Evolutionary conservation across 192 early-diverging fungal species (phyloP), one percentile per base, ranked within the genome.

Genomic region (Backusella macrospora): DNA sequence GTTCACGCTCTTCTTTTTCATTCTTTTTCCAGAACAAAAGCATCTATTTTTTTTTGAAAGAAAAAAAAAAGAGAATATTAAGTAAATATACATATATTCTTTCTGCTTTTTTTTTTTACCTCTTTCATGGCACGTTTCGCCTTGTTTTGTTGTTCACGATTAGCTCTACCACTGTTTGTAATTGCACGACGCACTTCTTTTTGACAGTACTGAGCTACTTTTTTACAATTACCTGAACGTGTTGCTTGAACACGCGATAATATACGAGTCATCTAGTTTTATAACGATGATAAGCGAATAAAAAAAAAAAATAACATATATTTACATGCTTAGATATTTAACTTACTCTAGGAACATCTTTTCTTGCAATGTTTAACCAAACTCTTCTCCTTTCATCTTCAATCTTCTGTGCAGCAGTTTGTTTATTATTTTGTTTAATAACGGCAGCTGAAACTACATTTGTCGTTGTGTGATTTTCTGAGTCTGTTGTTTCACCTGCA

Each of bases 21-120:
- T 97, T 91, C 55, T 90, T 87, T 73, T 95, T 95, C 95, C 95
- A 97, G 74, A 95, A 96, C 43, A 91, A 62, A n/a, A 95, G 80
- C 92, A 95, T 92, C 79, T 59, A 59, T 6, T 34, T 34, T 34
- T 34, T 34, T 34, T 34, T 34, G 29, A 34, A 34, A 34, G 29
- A 78, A 21, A 67, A 71, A 71, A 37, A 9, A 46, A 45, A 6
- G n/a, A 49, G 34, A 3, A 62, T 9, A 18, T n/a, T 62, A 0
- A 26, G 18, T 64, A n/a, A 76, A 40, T 66, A 5, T 15, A 62
- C 26, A 71, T 12, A 46, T 18, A 26, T 1, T 49, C 34, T 70
- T 40, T 43, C n/a, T 4, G 45, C 12, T 44, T 21, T 23, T 21
- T n/a, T 10, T 4, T 34, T 9, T 23, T 59, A 59, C 52, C 52